Base-by-base conservation (phyloP, 805 yeast genomes). In the Nakazawaea holstii region DNA sequence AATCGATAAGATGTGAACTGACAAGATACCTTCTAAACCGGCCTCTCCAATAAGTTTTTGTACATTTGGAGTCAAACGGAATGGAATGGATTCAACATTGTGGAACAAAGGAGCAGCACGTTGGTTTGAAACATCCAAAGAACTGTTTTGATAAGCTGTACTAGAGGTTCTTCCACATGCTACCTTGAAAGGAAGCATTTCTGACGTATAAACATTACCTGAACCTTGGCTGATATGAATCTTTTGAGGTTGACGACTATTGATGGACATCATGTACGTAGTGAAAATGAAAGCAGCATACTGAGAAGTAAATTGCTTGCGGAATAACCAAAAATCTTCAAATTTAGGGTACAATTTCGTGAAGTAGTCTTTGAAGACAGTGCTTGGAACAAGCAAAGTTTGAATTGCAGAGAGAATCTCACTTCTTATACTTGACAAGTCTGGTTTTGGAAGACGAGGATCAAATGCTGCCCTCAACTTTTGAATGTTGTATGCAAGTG, bases 321-420 rank as follows among this genome's bases (percentile, higher is more conserved):
- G 79, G 82, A 95, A 94, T 45, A 92, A 68, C 99, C 99, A 94
- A 73, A 92, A 94, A 59, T 92, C 97, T 64, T 87, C 97, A 62
- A 84, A 95, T 49, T 81, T 77, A 10, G 84, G 75, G 64, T 82
- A 94, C 36, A 82, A 68, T 6, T 72, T 74, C 48, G 83, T 63
- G 60, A 90, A 94, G 62, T 87, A 85, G 54, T 87, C 87, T 59
- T 82, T 82, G 71, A 92, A 71, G 31, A 92, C 84, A 5, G 87
- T 83, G 24, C 85, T 76, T 32, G 99, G 98, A 46, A 91, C 92
- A 65, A 87, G 75, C 59, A 85, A 69, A 1, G 95, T 76, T 66
- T 94, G 97, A 52, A 92, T 87, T 3, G 96, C 90, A 54, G 89
- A 80, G 61, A 94, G 73, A 45, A 95, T 91, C 65, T 94, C 99